These are phyloP conservation scores for Neurospora sp. DNA, from an alignment of 495 filamentous ascomycete species.

Conservation along the genomic window DNA sequence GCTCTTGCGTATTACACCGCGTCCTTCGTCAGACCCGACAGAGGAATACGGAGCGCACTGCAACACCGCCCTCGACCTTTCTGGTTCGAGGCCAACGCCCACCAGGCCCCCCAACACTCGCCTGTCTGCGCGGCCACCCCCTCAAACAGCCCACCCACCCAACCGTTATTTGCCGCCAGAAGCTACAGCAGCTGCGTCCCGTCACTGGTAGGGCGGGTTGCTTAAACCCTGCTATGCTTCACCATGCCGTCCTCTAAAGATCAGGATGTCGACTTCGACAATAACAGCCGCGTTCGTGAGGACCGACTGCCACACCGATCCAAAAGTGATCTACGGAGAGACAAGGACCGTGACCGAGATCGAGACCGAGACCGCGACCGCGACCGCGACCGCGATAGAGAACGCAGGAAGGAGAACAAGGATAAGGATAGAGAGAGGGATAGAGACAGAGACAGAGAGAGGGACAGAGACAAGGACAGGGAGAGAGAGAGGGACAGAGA, in stretches of 20 bases:
- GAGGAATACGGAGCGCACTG: not conserved
- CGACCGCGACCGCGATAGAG: constrained; percentile 8
- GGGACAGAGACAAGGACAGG: not conserved
- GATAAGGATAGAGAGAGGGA: constrained; percentile 7
- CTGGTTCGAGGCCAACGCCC: not conserved
- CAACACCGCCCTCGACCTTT: not conserved
- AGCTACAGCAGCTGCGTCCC: constrained; percentile 11
- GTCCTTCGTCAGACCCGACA: not conserved
- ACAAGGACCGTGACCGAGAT: constrained; percentile 20
- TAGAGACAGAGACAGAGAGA: constrained; percentile 1
- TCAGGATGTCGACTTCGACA: constrained; percentile 25
- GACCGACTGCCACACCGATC: constrained; percentile 22
- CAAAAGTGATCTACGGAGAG: constrained; percentile 18
- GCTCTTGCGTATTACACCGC: constrained; percentile 2
- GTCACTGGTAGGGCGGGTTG: constrained; percentile 13
- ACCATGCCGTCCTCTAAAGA: constrained; percentile 38
- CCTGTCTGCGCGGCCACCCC: not conserved
- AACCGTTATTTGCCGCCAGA: not conserved
- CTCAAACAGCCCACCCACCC: not conserved
- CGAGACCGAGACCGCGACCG: constrained; percentile 15
- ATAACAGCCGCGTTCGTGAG: constrained; percentile 30
- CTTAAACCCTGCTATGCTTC: constrained; percentile 26
- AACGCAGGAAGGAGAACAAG: constrained; percentile 7
- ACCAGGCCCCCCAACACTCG: not conserved
- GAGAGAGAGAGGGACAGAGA: constrained; percentile 15